Evolutionary conservation across 2,329 filamentous ascomycete species (phyloP), one percentile per base, ranked within the genome.

Genomic region (Cordyceps sp.): DNA sequence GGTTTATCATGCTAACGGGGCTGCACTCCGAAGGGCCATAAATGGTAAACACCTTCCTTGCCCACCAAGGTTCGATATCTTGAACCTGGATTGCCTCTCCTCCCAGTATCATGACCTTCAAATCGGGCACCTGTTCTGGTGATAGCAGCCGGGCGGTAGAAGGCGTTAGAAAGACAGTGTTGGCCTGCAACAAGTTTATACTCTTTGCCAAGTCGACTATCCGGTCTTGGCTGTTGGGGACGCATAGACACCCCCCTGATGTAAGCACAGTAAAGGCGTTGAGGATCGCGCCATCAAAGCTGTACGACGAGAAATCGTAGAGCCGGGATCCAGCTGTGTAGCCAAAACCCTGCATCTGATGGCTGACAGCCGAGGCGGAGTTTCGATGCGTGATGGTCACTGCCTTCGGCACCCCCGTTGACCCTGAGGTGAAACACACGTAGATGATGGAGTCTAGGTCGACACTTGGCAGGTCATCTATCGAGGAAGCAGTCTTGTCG

Each of bases 21-120:
- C 36, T 38, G 28, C 38, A 40, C 30, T 45, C 43, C 18, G 42
- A 38, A 10, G 44, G 44, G 10, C 44, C 44, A 17, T 46, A 46
- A 9, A 19, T 45, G 40, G 4, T 44, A 32, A 14, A 45, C 34
- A n/a, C 30, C n/a, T 32, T 33, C 26, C 35, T 30, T 16, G 38
- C 33, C 3, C 33, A 37, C 5, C 32, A 35, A 28, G 37, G 26
- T 17, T 23, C 16, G 8, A 36, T 31, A 28, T 38, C 28, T 16
- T 30, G 20, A n/a, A 32, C 25, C 28, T 37, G 4, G 19, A 37
- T 24, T 21, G 34, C 33, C 26, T 43, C 40, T 3, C 43, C 43
- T 4, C 34, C 39, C 12, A 39, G 33, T 10, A 42, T 32, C 3
- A 45, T 30, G 1, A 37, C 39, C n/a, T 37, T 26, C 6, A 45